A percentile compares a stretch with the other conserved stretches of the same genome.
These are phyloP conservation scores for Paxillus ammoniavirescens DNA, from an alignment of 768 basidiomycete genomes.

Conservation along the genomic window DNA sequence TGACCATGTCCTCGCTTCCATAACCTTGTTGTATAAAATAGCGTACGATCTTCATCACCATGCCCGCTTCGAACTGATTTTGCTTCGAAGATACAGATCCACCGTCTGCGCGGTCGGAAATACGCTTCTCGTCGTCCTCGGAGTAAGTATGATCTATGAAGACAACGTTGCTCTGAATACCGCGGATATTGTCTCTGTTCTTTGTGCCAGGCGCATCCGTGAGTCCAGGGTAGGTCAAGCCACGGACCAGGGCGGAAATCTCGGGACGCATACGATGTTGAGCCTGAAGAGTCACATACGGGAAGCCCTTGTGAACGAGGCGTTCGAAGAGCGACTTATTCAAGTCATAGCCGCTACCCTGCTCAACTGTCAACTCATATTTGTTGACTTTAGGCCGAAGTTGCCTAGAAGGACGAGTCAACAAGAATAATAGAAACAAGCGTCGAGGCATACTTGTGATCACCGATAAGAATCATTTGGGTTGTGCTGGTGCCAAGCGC, in stretches of 20 bases:
- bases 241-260: slow-evolving; percentile 59
- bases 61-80: slow-evolving; percentile 56
- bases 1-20: slow-evolving; percentile 53
- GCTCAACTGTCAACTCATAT: slow-evolving; percentile 64
- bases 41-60: slow-evolving; percentile 63
- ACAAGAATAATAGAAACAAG: background rate
- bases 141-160: slow-evolving; percentile 57
- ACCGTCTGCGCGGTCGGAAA: slow-evolving; percentile 47
- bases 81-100: slow-evolving; percentile 56
- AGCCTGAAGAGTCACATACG: slow-evolving; percentile 50
- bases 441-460: slow-evolving; percentile 59
- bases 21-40: slow-evolving; percentile 73
- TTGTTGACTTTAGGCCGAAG: slow-evolving; percentile 71
- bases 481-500: slow-evolving; percentile 45
- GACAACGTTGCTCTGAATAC: slow-evolving; percentile 55
- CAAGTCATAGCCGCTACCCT: slow-evolving; percentile 63
- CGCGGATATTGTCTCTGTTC: slow-evolving; percentile 50
- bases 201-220: slow-evolving; percentile 50
- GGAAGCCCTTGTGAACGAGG: slow-evolving; percentile 60
- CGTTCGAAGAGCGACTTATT: slow-evolving; percentile 71
- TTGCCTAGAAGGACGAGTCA: slow-evolving; percentile 42
- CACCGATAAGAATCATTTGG: slow-evolving; percentile 67
- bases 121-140: slow-evolving; percentile 45
- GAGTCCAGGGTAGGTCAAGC: slow-evolving; percentile 65
- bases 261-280: slow-evolving; percentile 80